Conservation (phyloP, 2,329 filamentous ascomycete species). For the Neopestalotiopsis clavispora region DNA sequence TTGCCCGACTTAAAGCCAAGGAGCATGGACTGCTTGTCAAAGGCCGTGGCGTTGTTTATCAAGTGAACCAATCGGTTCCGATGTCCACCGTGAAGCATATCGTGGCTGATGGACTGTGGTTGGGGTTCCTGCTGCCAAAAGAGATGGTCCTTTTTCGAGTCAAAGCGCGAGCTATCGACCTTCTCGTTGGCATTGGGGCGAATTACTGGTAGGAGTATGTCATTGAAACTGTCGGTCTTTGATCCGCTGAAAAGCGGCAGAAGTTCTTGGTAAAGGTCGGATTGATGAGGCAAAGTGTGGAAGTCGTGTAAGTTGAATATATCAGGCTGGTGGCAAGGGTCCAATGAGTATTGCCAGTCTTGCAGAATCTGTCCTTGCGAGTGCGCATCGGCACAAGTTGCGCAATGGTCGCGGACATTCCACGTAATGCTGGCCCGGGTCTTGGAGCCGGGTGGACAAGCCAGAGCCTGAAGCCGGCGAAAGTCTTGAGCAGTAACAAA, state of each 20-base stretch:
- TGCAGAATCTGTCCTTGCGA: conserved; percentile 69
- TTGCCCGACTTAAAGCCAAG: conserved; percentile 49
- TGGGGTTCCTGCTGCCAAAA: conserved; percentile 79
- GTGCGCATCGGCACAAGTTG: conserved; percentile 65
- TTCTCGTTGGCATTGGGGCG: conserved; percentile 53
- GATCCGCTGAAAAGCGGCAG: conserved; percentile 78
- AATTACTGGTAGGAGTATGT: conserved; percentile 74
- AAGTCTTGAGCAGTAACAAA: conserved; percentile 30
- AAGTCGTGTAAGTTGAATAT: conserved; percentile 76
- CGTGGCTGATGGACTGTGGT: conserved; percentile 48
- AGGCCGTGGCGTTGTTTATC: conserved; percentile 59
- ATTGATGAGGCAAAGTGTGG: conserved; percentile 67
- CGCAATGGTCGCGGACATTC: conserved; percentile 69
- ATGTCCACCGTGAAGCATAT: conserved; percentile 70
- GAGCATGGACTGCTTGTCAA: conserved; percentile 58
- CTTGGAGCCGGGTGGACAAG: conserved; percentile 67
- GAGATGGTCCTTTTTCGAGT: conserved; percentile 66
- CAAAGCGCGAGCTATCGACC: conserved; percentile 54
- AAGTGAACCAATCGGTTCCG: conserved; percentile 75
- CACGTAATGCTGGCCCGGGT: conserved; percentile 64
- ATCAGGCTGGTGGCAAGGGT: conserved; percentile 80
- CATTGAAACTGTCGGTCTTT: conserved; percentile 73
- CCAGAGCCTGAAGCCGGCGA: conserved; percentile 41
- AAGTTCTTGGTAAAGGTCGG: conserved; percentile 67
- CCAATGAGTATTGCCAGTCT: conserved; percentile 67